phyloP scores from a whole-genome alignment of 2,329 filamentous ascomycete species.

The Colletotrichum coccodes region DNA sequence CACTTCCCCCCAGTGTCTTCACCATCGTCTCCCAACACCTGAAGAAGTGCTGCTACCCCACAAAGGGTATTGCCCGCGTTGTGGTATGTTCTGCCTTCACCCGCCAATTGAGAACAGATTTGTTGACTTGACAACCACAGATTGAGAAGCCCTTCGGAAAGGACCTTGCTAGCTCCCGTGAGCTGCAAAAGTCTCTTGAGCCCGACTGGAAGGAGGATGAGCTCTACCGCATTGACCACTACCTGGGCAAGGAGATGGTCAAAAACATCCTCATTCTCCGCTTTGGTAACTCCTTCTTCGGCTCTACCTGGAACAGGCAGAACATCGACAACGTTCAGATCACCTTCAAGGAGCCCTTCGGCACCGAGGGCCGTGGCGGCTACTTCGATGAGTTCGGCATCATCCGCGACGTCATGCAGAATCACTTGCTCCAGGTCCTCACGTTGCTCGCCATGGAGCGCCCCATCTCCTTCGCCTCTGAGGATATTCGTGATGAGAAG shows the following conservation, averaged over 20 bases:
- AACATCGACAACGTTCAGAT: constrained; percentile 99
- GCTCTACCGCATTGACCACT: constrained; percentile 99
- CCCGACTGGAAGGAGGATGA: constrained; percentile 99
- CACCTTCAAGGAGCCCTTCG: constrained; percentile 99
- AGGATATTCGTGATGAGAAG: constrained; percentile 99
- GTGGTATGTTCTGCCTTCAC: constrained; percentile 71
- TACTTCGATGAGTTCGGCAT: constrained; percentile 99
- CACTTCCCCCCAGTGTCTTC: constrained; percentile 96
- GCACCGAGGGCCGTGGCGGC: constrained; percentile 95
- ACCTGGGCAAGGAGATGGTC: constrained; percentile 99
- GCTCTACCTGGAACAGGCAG: constrained; percentile 98
- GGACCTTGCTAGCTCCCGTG: constrained; percentile 91
- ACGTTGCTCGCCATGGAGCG: constrained; percentile 98
- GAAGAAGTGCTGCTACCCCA: constrained; percentile 96
- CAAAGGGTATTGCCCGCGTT: constrained; percentile 88
- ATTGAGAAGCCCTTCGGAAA: constrained; percentile 99
- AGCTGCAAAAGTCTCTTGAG: constrained; percentile 93
- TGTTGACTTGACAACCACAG: constrained; percentile 53
- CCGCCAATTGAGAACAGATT: not conserved
- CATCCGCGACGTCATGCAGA: constrained; percentile 99
- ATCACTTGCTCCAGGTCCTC: constrained; percentile 95
- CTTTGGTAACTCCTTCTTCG: constrained; percentile 99
- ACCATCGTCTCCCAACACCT: constrained; percentile 97
- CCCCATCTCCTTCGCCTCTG: constrained; percentile 96
- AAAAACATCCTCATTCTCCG: constrained; percentile 99